Evolutionary conservation across 768 basidiomycete genomes (phyloP), one percentile per base, ranked within the genome.

Genomic region (Panus rudis): DNA sequence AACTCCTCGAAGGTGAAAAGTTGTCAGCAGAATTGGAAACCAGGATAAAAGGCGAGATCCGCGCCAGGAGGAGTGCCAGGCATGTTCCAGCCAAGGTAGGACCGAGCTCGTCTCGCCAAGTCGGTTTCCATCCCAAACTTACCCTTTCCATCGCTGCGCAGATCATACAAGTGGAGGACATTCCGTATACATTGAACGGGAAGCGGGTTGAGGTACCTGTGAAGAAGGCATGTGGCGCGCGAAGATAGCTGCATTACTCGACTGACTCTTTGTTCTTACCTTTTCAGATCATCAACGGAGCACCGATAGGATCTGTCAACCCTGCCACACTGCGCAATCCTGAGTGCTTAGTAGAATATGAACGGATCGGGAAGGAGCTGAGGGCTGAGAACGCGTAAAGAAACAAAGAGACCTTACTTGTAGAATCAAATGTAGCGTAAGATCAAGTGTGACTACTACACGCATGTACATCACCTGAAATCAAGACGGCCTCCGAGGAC

Each of bases 191-290:
- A 17, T 62, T 89, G 47, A 89, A 87, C 50, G 81, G 81, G 26
- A 91, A 89, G 57, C 75, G 81, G 32, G 84, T 90, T 35, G 86
- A 89, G 60, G 83, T 87, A 7, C 70, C 81, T 10, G 78, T 85
- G 28, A 84, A 83, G 62, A 86, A 84, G 76, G 80, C 79, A 10
- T 51, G 61, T 49, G 6, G 33, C 6, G 33, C 7, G n/a, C 33
- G 7, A 16, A 6, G n/a, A 17, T 17, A 35, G 7, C 38, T 35
- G 30, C 42, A 48, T 42, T 41, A 17, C 25, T 30, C 23, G 37
- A 37, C 33, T 39, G 24, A 39, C 28, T 32, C n/a, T 22, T 22
- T 10, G 23, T 20, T n/a, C 37, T 46, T 6, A 46, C 39, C 37
- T 43, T 49, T 48, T 39, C 54, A 84, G 84, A 80, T 90, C 52